phyloP scores from a whole-genome alignment of 108 stramenopile species.

The Poteriospumella lacustris region DNA sequence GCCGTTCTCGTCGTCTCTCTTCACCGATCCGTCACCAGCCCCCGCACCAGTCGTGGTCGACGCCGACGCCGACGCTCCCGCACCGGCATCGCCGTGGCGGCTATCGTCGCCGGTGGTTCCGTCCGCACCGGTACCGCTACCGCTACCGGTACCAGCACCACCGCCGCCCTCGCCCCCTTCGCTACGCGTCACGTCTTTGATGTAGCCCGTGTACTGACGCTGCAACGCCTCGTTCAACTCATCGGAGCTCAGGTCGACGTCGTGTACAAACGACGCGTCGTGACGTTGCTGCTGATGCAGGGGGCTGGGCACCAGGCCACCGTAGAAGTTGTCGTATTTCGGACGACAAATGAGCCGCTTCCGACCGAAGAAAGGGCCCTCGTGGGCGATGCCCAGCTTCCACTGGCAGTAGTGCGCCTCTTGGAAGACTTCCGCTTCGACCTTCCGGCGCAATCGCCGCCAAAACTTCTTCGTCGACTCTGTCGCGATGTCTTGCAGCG shows the following conservation, averaged over 20 bases:
- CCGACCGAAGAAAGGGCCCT: not conserved
- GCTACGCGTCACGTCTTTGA: slow-evolving; percentile 7
- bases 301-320: no score
- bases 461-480: slow-evolving; percentile 20
- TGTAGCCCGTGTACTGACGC: not conserved
- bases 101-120: not conserved
- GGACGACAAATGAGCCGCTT: slow-evolving; percentile 17
- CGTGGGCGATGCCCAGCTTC: slow-evolving; percentile 29
- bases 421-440: slow-evolving; percentile 11
- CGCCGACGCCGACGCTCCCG: not conserved
- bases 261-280: not conserved
- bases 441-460: not conserved
- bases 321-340: not conserved
- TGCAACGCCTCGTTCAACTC: not conserved
- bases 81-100: no score
- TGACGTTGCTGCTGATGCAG: not conserved
- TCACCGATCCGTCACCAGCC: not conserved
- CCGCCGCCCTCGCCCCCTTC: not conserved
- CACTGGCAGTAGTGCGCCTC: slow-evolving; percentile 17
- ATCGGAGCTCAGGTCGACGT: slow-evolving; percentile 3
- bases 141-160: not conserved
- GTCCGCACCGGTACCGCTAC: no score
- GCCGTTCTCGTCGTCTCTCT: not conserved
- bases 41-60: not conserved
- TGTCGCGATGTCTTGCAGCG: not conserved